Evolutionary conservation across 805 yeast genomes (phyloP).

Genomic region (Candida gorgasii): DNA sequence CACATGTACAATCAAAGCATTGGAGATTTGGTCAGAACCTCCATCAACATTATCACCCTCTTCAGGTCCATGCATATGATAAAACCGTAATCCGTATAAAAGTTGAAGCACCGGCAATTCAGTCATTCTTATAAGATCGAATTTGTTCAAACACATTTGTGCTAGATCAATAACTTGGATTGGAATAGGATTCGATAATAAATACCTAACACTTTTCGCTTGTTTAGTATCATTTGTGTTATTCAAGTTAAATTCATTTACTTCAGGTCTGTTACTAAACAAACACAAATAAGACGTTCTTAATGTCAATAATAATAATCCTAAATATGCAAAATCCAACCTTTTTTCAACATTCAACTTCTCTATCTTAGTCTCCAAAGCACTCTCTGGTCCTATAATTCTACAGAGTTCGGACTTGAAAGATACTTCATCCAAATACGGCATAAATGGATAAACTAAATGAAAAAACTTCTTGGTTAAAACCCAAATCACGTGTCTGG

Average conservation of each 20-base stretch:
- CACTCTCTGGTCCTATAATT: constrained; percentile 44
- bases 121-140: constrained; percentile 36
- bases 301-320: constrained; percentile 33
- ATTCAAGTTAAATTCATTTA: constrained; percentile 30
- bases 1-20: constrained; percentile 63
- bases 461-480: constrained; percentile 60
- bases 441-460: constrained; percentile 62
- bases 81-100: constrained; percentile 52
- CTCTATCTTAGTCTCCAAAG: constrained; percentile 20
- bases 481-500: constrained; percentile 53
- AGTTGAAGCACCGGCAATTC: constrained; percentile 55
- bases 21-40: constrained; percentile 55
- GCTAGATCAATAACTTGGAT: constrained; percentile 34
- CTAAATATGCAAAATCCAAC: constrained; percentile 37
- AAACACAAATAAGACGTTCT: constrained; percentile 38
- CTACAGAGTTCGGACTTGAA: constrained; percentile 45
- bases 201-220: constrained; percentile 26
- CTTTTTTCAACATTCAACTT: constrained; percentile 30
- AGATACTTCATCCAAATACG: constrained; percentile 61
- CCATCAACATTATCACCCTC: constrained; percentile 64
- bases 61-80: constrained; percentile 51
- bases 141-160: constrained; percentile 36
- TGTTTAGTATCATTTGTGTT: constrained; percentile 22
- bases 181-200: constrained; percentile 32
- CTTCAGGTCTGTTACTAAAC: constrained; percentile 34